These are phyloP conservation scores for Exophiala sideris DNA, from an alignment of 2,329 filamentous ascomycete species.

Conservation along the genomic window DNA sequence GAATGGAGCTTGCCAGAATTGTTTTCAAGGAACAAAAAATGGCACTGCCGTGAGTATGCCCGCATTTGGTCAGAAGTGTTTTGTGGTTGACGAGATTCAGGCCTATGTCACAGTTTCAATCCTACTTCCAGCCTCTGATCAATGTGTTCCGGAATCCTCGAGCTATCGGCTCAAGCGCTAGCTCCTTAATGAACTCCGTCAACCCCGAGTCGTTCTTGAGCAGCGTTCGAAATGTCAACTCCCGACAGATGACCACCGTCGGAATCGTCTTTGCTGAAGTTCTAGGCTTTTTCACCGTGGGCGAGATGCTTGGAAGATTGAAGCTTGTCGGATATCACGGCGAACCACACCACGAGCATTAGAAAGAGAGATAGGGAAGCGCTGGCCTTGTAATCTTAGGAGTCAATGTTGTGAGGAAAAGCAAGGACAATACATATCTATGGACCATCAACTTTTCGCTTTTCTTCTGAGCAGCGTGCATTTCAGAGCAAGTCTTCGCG, in stretches of 20 bases:
- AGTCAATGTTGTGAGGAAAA: slow-evolving; percentile 20
- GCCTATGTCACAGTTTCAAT: slow-evolving; percentile 72
- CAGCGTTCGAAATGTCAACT: slow-evolving; percentile 66
- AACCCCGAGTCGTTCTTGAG: slow-evolving; percentile 55
- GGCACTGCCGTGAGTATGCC: slow-evolving; percentile 78
- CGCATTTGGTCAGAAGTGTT: slow-evolving; percentile 5
- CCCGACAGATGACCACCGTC: slow-evolving; percentile 65
- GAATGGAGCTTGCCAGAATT: slow-evolving; percentile 80
- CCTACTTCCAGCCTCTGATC: slow-evolving; percentile 73
- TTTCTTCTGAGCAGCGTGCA: background rate
- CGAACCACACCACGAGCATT: slow-evolving; percentile 51
- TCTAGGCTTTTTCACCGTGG: slow-evolving; percentile 94
- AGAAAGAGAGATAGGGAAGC: slow-evolving; percentile 9
- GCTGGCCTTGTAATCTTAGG: slow-evolving; percentile 24
- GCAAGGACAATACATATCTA: slow-evolving; percentile 22
- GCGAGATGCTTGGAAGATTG: slow-evolving; percentile 92
- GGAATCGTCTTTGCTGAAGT: slow-evolving; percentile 82
- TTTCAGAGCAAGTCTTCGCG: background rate
- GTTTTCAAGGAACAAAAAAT: slow-evolving; percentile 87
- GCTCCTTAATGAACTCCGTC: slow-evolving; percentile 52
- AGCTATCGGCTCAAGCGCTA: slow-evolving; percentile 45
- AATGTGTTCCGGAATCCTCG: slow-evolving; percentile 69
- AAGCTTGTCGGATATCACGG: slow-evolving; percentile 93
- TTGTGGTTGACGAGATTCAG: slow-evolving; percentile 6
- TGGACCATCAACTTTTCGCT: slow-evolving; percentile 4